Conservation (phyloP, 2,329 filamentous ascomycete genomes). For the Xylogone sp. region DNA sequence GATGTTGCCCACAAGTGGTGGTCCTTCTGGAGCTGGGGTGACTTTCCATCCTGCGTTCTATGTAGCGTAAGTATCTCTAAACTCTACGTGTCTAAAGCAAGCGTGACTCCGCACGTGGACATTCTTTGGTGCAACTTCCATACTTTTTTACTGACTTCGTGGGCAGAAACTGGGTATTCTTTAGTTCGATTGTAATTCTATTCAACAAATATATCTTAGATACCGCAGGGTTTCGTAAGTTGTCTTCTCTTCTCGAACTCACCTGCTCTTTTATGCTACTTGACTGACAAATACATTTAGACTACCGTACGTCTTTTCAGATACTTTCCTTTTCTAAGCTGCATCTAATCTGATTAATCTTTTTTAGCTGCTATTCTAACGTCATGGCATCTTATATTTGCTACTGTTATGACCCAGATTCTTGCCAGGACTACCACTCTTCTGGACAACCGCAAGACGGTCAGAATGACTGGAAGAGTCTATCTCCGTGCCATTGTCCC, state of each 20-base stretch:
- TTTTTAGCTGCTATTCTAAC: conserved; percentile 62
- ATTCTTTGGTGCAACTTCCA: too few relatives aligned
- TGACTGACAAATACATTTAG: conserved; percentile 37
- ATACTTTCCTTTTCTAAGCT: neutral
- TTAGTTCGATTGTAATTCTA: conserved; percentile 92
- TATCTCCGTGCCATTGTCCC: conserved; percentile 92
- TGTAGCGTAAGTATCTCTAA: conserved; percentile 61
- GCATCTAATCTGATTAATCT: neutral
- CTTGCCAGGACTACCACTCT: conserved; percentile 85
- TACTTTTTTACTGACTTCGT: neutral
- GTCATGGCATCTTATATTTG: conserved; percentile 93
- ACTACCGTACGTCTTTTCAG: conserved; percentile 52
- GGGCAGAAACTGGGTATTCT: conserved; percentile 78
- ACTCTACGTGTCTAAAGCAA: conserved; percentile 1
- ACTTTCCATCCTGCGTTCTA: conserved; percentile 62
- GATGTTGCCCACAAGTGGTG: neutral
- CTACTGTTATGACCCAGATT: conserved; percentile 90
- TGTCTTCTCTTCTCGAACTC: conserved; percentile 1
- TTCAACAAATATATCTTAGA: conserved; percentile 99
- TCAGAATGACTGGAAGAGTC: conserved; percentile 94
- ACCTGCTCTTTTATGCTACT: conserved; percentile 16
- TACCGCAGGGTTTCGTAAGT: conserved; percentile 76
- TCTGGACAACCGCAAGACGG: conserved; percentile 90
- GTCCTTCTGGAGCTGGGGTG: neutral
- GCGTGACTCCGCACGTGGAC: too few relatives aligned